Base-by-base conservation (phyloP, 2,329 filamentous ascomycete species). In the Neospermospora avenae region DNA sequence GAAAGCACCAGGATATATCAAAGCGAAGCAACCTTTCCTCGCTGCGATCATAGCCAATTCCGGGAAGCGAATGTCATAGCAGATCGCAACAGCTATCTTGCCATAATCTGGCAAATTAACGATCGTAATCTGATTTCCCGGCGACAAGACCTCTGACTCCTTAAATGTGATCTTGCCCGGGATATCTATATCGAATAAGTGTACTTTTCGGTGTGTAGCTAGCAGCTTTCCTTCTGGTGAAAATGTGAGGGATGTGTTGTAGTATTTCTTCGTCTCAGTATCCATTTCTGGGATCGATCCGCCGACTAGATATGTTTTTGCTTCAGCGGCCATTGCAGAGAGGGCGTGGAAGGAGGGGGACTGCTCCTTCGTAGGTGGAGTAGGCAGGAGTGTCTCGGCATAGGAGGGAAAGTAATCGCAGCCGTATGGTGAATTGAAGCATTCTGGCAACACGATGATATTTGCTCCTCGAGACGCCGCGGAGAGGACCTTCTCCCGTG, bases 361-460 rank as follows among this genome's bases (percentile, higher is more conserved):
- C 69, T 89, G 84, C 48, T 84, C 82, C 62, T 78, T 73, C 3
- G 86, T 78, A 0, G 92, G 91, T 28, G 91, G 90, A 3, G 86
- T 88, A 0, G 91, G 91, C 0, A 84, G 80, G n/a, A 98, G 86
- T 1, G 85, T 88, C 77, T 99, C 95, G 67, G 95, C 93, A 75
- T 98, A 98, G 63, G 87, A 84, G 57, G 93, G 88, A 77, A 99
- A 99, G 80, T 88, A 93, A 71, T 91, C 82, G 67, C 87, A 92
- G 67, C 95, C 95, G 76, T 99, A 99, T 8, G 95, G 95, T 44
- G 90, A 96, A 80, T 99, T 99, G 85, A 99, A 99, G 81, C 95
- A 99, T 79, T 99, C 95, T 37, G 95, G 95, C 18, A 99, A 84
- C 35, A 98, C 91, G 66, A 98, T 87, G 61, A 99, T 86, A 59